Percentiles rank a stretch among this genome's conserved stretches.
These are phyloP conservation scores for Rubia yunnanensis DNA, from an alignment of 257 asterid genomes.

Conservation along the genomic window DNA sequence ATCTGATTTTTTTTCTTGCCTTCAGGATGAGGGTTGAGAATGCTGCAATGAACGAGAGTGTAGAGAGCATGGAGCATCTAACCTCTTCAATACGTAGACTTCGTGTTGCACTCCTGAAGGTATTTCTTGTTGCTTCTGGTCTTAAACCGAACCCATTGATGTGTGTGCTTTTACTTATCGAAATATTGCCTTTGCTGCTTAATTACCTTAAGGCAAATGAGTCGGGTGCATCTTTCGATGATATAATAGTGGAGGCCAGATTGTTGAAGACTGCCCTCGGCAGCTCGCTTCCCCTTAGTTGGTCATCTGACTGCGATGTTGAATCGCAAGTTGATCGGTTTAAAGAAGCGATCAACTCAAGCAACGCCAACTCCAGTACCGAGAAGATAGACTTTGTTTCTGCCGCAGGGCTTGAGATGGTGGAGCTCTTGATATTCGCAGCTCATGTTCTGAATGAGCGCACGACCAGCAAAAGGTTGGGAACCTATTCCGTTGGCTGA, in stretches of 20 bases:
- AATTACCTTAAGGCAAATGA: constrained; percentile 37
- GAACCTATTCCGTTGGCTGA: neutral
- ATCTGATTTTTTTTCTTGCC: neutral
- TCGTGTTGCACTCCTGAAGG: constrained; percentile 67
- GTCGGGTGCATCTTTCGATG: constrained; percentile 35
- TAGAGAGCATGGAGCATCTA: constrained; percentile 89
- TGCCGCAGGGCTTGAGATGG: constrained; percentile 88
- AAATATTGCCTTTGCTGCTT: neutral
- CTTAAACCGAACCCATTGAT: neutral
- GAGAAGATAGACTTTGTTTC: constrained; percentile 67
- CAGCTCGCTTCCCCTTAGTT: constrained; percentile 74
- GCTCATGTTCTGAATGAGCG: constrained; percentile 46
- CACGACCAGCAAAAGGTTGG: constrained; percentile 7
- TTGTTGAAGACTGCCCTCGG: constrained; percentile 74
- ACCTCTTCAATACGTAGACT: constrained; percentile 69
- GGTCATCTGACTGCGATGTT: constrained; percentile 45
- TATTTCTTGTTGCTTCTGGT: constrained; percentile 15
- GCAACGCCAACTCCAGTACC: constrained; percentile 8
- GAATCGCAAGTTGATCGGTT: constrained; percentile 18
- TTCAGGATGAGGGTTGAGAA: constrained; percentile 87
- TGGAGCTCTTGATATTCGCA: constrained; percentile 73
- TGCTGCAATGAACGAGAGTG: constrained; percentile 91
- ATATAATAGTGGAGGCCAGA: constrained; percentile 52
- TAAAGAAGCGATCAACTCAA: constrained; percentile 18
- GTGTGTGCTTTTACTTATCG: neutral